Conservation (phyloP, 108 stramenopile genomes). For the Fistulifera solaris region DNA sequence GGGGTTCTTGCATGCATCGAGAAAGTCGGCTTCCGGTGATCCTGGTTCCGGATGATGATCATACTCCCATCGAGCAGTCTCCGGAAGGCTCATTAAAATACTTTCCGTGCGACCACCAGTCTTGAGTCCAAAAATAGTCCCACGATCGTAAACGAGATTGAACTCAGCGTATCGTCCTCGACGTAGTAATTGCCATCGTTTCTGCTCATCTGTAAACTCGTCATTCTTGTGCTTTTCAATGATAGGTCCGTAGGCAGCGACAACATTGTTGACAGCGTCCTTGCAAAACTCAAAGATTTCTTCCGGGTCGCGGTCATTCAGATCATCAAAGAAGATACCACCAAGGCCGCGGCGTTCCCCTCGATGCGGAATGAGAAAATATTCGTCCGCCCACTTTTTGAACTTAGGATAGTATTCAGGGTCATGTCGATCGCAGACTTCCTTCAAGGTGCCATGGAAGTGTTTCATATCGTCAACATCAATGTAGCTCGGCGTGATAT, state of each 20-base stretch:
- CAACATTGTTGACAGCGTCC: constrained; percentile 82
- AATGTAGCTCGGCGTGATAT: constrained; percentile 97
- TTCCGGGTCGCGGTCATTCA: constrained; percentile 90
- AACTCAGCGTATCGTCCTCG: constrained; percentile 97
- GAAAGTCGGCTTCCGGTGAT: constrained; percentile 87
- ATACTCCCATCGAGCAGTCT: constrained; percentile 98
- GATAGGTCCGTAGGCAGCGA: constrained; percentile 90
- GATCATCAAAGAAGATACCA: constrained; percentile 98
- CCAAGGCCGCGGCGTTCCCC: constrained; percentile 96
- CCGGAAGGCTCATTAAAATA: constrained; percentile 98
- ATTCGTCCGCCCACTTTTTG: constrained; percentile 98
- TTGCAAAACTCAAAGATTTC: constrained; percentile 76
- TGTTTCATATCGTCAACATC: constrained; percentile 94
- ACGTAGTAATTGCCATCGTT: constrained; percentile 96
- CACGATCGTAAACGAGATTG: constrained; percentile 98
- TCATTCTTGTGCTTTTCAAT: constrained; percentile 84
- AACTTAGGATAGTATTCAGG: constrained; percentile 92
- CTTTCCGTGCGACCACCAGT: constrained; percentile 97
- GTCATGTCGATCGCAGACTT: constrained; percentile 97
- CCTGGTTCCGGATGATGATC: constrained; percentile 74
- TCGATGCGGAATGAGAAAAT: constrained; percentile 92
- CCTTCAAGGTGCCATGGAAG: constrained; percentile 98
- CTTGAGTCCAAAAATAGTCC: constrained; percentile 97
- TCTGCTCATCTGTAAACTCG: constrained; percentile 82
- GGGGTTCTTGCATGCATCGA: constrained; percentile 87